These are phyloP conservation scores for Tolypocladium guangdongense DNA, from an alignment of 2,329 filamentous ascomycete species.

Conservation along the genomic window DNA sequence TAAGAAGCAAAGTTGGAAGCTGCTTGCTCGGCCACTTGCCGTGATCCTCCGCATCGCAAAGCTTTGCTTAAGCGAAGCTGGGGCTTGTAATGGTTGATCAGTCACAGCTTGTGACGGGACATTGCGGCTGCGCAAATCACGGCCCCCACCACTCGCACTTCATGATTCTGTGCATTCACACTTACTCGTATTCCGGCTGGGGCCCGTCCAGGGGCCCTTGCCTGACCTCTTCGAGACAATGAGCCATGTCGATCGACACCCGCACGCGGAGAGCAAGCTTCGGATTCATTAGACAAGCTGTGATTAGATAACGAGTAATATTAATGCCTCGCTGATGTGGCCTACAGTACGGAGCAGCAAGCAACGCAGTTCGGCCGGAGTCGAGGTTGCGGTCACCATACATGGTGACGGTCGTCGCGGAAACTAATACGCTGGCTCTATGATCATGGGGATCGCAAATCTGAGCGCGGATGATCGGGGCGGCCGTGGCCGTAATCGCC, in stretches of 20 bases:
- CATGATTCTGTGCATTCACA: too few species aligned
- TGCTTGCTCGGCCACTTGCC: too few species aligned
- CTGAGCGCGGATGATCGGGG: not conserved
- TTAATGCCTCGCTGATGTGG: not conserved
- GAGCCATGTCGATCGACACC: not conserved
- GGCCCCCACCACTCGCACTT: too few species aligned
- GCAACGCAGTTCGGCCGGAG: too few species aligned
- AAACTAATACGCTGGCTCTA: not conserved
- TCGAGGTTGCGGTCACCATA: too few species aligned
- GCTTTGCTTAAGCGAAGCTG: too few species aligned
- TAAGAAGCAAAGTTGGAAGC: too few species aligned
- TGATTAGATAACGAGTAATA: too few species aligned
- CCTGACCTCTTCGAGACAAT: not conserved
- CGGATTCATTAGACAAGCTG: not conserved
- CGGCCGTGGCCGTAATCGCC: not conserved
- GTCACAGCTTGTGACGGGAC: not conserved
- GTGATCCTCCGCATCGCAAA: too few species aligned
- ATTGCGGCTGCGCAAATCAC: not conserved
- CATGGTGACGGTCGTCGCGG: too few species aligned
- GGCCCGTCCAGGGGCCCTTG: not conserved
- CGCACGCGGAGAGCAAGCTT: not conserved
- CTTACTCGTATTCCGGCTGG: too few species aligned
- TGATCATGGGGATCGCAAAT: not conserved
- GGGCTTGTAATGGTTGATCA: not conserved
- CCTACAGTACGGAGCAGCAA: too few species aligned